Base-by-base conservation (phyloP, 2,329 filamentous ascomycete genomes). In the Daldinia sp. region DNA sequence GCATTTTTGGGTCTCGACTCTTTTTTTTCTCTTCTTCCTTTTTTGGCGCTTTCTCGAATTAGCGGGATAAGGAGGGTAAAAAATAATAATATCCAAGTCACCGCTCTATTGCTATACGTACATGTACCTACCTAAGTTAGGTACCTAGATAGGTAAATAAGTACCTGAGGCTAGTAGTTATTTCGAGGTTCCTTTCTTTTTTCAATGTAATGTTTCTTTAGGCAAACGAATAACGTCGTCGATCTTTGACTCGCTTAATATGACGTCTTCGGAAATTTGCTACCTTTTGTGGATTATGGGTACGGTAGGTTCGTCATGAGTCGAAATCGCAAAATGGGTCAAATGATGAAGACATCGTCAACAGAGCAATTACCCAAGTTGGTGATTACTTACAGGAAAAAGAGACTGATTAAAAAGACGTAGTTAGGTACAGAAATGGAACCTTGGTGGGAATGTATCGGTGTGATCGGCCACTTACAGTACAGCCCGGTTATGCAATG, bases 401-500 rank as follows among this genome's bases (percentile, higher is more conserved):
- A n/a, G n/a, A n/a, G n/a, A n/a, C n/a, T n/a, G n/a, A n/a, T n/a
- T n/a, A n/a, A n/a, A 29, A 47, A 47, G 30, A 37, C 50, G 35
- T 37, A n/a, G 34, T 45, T 32, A 60, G 21, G 25, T 17, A 19
- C 19, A 35, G 27, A 37, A 64, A 43, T 19, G 6, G 32, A 29
- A 63, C 50, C 48, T 37, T 39, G 30, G 52, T 48, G 34, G n/a
- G 49, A 25, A 58, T 19, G 37, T 53, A 58, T 61, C 54, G 45
- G 54, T 65, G 19, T 58, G 39, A 57, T 62, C 63, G 54, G 63
- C 58, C 49, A 50, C 54, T 51, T 59, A 19, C 13, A 51, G n/a
- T n/a, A n/a, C n/a, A 39, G 29, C 47, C 53, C 45, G 45, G 45
- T 13, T 48, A 30, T 48, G 30, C 25, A 29, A 4, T 48, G 45